phyloP scores from a whole-genome alignment of 306 rosid species.

The Fragaria iinumae region DNA sequence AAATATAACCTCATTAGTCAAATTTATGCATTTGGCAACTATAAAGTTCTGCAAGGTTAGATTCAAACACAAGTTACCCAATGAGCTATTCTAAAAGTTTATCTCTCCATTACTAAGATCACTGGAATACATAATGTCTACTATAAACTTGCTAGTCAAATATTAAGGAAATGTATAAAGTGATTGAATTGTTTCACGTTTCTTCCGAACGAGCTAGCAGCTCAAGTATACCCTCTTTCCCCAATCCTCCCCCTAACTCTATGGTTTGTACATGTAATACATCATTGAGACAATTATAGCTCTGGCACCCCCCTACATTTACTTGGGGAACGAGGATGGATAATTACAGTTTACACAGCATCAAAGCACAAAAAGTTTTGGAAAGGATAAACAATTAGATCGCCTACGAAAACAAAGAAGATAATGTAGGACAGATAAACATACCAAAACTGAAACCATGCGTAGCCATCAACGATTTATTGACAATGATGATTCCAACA shows the following conservation, averaged over 20 bases:
- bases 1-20: neutral
- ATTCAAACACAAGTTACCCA: neutral
- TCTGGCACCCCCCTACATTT: neutral
- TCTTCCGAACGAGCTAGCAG: neutral
- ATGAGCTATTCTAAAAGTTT: neutral
- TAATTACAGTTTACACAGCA: too few relatives aligned
- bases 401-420: neutral
- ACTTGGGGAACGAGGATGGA: neutral
- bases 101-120: neutral
- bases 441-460: slow-evolving; percentile 75
- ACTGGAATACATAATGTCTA: neutral
- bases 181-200: neutral
- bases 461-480: slow-evolving; percentile 67
- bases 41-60: neutral
- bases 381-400: neutral
- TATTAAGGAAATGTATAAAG: neutral
- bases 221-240: neutral
- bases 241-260: neutral
- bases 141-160: neutral
- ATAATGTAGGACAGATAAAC: slow-evolving; percentile 1
- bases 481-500: slow-evolving; percentile 72
- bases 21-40: neutral
- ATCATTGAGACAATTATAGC: neutral
- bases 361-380: neutral
- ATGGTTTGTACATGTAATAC: neutral